phyloP scores from a whole-genome alignment of 1,284 basidiomycete genomes.

The Ceraceosorus guamensis region DNA sequence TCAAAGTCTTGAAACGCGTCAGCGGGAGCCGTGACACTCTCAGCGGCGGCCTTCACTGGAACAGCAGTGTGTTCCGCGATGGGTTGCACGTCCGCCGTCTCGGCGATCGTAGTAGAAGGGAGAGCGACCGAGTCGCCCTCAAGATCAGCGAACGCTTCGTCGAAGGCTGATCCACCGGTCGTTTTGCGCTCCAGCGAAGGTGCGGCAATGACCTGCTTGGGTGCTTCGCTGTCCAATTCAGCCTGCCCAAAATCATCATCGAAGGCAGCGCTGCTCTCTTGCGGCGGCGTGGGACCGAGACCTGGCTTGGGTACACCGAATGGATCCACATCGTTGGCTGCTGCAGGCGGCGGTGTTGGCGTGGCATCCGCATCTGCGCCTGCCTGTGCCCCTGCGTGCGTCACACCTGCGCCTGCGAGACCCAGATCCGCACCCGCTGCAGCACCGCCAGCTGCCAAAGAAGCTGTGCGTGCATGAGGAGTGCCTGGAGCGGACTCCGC shows the following conservation, averaged over 20 bases:
- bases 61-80: constrained; percentile 33
- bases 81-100: constrained; percentile 52
- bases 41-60: constrained; percentile 13
- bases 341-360: background rate
- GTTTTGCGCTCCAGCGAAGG: too few species aligned
- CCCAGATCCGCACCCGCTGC: constrained; percentile 39
- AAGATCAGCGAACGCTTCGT: constrained; percentile 50
- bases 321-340: constrained; percentile 18
- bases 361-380: constrained; percentile 10
- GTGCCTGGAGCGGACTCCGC: constrained; percentile 36
- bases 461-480: constrained; percentile 4
- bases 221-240: too few species aligned
- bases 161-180: constrained; percentile 53
- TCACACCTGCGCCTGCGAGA: constrained; percentile 33
- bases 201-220: too few species aligned
- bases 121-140: constrained; percentile 10
- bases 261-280: constrained; percentile 9
- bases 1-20: constrained; percentile 50
- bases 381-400: constrained; percentile 30
- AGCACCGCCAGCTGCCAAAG: constrained; percentile 13
- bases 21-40: too few species aligned
- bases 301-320: constrained; percentile 24
- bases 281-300: constrained; percentile 2
- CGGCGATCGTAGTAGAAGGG: constrained; percentile 15
- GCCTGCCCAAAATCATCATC: constrained; percentile 36